These are phyloP conservation scores for Podila epigama DNA, from an alignment of 192 early-diverging fungal species.

Conservation along the genomic window DNA sequence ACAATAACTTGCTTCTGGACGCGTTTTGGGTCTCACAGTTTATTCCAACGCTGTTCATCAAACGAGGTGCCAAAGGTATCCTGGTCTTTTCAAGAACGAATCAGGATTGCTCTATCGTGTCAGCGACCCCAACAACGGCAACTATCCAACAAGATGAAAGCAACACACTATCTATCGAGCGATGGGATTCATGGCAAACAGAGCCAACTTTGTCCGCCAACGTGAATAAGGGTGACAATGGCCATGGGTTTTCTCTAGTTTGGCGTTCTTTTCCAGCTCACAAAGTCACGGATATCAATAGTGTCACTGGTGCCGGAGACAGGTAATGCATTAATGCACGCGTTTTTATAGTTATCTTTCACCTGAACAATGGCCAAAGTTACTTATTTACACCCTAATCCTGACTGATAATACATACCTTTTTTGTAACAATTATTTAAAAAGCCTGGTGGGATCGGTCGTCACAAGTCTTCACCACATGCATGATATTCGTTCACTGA, in stretches of 20 bases:
- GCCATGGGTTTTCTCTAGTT: not conserved
- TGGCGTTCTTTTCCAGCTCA: slow-evolving; percentile 48
- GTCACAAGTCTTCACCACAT: slow-evolving; percentile 58
- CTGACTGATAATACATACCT: slow-evolving; percentile 12
- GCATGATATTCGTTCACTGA: not conserved
- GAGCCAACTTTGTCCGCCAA: no score
- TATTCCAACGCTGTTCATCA: slow-evolving; percentile 69
- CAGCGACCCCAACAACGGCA: no score
- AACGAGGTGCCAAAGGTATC: slow-evolving; percentile 72
- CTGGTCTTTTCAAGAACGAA: slow-evolving; percentile 37
- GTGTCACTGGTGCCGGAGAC: slow-evolving; percentile 84
- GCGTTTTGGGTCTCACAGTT: slow-evolving; percentile 53
- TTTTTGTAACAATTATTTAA: slow-evolving; percentile 37
- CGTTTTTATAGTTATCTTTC: not conserved
- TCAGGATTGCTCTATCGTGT: no score
- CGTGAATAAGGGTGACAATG: not conserved
- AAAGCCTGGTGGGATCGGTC: slow-evolving; percentile 77
- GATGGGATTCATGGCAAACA: no score
- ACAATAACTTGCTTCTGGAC: slow-evolving; percentile 7
- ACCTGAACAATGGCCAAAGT: not conserved
- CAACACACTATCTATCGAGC: no score
- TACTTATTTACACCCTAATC: slow-evolving; percentile 21
- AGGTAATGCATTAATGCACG: slow-evolving; percentile 47
- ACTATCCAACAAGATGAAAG: not conserved
- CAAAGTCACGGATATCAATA: slow-evolving; percentile 32